Evolutionary conservation across 208 protist species (phyloP).

Genomic region (Acanthamoeba quina): DNA sequence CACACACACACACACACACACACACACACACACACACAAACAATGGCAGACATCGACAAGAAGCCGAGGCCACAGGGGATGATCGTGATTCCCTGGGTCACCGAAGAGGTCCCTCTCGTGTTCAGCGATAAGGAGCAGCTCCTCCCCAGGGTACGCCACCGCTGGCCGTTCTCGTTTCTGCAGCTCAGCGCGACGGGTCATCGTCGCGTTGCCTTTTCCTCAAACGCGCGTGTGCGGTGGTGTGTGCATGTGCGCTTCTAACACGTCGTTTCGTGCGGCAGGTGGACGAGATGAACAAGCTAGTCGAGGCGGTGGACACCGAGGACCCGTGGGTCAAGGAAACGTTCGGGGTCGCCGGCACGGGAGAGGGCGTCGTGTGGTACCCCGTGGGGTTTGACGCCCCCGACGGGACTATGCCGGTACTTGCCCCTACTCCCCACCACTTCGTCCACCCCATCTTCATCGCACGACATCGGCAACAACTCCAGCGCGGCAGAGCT

Average conservation of each 20-base stretch:
- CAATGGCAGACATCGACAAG: not conserved
- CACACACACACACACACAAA: no score
- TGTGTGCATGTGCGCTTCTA: not conserved
- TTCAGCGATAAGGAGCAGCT: slow-evolving; percentile 64
- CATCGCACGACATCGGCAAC: no score
- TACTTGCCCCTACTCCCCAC: not conserved
- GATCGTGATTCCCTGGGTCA: slow-evolving; percentile 49
- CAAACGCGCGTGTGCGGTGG: no score
- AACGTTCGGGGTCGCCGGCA: slow-evolving; percentile 44
- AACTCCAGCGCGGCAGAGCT: no score
- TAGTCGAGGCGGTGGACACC: slow-evolving; percentile 46
- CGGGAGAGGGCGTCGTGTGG: slow-evolving; percentile 61
- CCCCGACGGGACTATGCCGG: not conserved
- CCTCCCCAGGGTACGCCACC: not conserved
- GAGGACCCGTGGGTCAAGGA: slow-evolving; percentile 67
- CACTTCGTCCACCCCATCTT: not conserved
- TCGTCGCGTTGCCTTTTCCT: not conserved
- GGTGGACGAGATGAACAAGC: slow-evolving; percentile 61
- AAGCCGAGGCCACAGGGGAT: slow-evolving; percentile 32
- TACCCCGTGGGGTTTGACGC: slow-evolving; percentile 45
- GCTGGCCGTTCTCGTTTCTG: no score
- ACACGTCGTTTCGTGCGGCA: not conserved
- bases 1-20: no score
- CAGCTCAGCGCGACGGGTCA: no score
- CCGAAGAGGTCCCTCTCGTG: slow-evolving; percentile 10